Evolutionary conservation across 306 rosid genomes (phyloP).

Genomic region (Sindora glabra): DNA sequence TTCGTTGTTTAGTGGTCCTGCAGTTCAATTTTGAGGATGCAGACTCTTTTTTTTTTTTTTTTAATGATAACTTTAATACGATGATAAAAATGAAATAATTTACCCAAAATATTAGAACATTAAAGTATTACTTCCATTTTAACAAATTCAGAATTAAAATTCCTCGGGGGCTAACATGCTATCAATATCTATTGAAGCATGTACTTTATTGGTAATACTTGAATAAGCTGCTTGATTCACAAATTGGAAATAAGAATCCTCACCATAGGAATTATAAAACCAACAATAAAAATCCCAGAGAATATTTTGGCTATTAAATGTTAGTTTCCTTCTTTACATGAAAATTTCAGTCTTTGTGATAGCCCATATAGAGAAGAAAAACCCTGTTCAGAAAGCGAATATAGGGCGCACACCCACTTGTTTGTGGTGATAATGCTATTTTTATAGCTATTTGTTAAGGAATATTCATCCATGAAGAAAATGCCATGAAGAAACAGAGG

Average conservation of each 20-base stretch:
- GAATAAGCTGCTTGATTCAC: too few relatives aligned
- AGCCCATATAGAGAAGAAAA: too few relatives aligned
- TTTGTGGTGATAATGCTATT: not conserved
- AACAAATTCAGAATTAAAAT: not conserved
- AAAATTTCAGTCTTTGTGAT: not conserved
- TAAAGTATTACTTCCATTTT: not conserved
- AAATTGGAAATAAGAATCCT: too few relatives aligned
- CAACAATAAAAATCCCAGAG: too few relatives aligned
- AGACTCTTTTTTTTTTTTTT: too few relatives aligned
- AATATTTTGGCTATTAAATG: not conserved
- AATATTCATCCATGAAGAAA: constrained; percentile 30
- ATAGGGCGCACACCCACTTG: not conserved
- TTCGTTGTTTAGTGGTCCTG: too few relatives aligned
- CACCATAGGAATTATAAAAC: too few relatives aligned
- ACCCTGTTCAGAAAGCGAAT: not conserved
- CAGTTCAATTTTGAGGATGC: too few relatives aligned
- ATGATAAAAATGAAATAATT: too few relatives aligned
- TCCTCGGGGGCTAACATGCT: not conserved
- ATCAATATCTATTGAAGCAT: too few relatives aligned
- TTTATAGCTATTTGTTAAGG: constrained; percentile 14
- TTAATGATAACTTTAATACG: too few relatives aligned
- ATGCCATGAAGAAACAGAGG: constrained; percentile 33
- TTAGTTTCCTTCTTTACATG: not conserved
- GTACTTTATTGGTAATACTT: too few relatives aligned
- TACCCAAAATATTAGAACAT: not conserved